phyloP scores from a whole-genome alignment of 345 rosid species.

The Populus ilicifolia region DNA sequence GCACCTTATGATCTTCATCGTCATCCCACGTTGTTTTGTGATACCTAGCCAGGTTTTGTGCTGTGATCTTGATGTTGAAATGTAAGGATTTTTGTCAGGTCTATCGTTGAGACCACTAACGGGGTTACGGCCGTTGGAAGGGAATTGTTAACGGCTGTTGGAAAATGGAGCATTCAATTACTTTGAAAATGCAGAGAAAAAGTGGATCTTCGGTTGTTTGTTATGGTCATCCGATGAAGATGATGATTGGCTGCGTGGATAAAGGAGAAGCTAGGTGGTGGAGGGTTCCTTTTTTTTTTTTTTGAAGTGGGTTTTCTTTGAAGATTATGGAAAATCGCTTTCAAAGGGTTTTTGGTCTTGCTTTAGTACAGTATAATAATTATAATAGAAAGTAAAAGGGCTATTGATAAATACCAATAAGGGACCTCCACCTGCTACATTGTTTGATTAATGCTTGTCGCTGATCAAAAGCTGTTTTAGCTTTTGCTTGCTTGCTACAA shows the following conservation, averaged over 20 bases:
- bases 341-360: not conserved
- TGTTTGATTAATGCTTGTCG: not conserved
- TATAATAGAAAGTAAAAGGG: not conserved
- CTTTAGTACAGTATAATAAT: not conserved
- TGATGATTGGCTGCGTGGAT: not conserved
- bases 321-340: not conserved
- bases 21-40: slow-evolving; percentile 50
- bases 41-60: slow-evolving; percentile 42
- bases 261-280: not conserved
- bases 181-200: not conserved
- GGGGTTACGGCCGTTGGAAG: not conserved
- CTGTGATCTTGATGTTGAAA: not conserved
- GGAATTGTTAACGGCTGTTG: not conserved
- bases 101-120: not conserved
- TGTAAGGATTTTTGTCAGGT: not conserved
- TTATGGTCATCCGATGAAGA: not conserved
- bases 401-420: not conserved
- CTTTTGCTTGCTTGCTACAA: too few species aligned
- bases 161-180: not conserved
- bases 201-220: not conserved
- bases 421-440: not conserved
- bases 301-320: not conserved
- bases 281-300: not conserved
- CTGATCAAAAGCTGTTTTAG: not conserved
- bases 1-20: slow-evolving; percentile 67